Base-by-base conservation (phyloP, 2,329 filamentous ascomycete species). In the Canariomyces notabilis region DNA sequence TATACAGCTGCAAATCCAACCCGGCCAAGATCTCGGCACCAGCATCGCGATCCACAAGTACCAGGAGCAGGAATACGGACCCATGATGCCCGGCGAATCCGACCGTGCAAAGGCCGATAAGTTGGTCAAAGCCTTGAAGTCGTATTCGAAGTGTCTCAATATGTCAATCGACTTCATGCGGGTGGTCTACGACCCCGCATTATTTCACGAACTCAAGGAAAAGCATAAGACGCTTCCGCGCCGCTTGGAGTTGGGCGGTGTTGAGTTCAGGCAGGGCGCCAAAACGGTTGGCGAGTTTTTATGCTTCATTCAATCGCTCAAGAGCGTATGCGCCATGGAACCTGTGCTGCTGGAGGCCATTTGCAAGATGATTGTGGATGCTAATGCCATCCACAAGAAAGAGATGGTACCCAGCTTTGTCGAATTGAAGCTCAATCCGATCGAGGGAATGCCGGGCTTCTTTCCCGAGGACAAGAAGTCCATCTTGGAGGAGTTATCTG, bases 351-450 rank as follows among this genome's bases (percentile, higher is more conserved):
- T 53, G 16, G 31, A 49, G 8, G 54, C 57, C 6, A 41, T 64
- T 15, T 54, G 56, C 53, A 58, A 62, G 44, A 52, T 64, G 22
- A 50, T 65, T 37, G 59, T 61, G 44, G 64, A 67, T 37, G 44
- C 59, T 45, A 62, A 67, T 43, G 62, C 64, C 33, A 46, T 64
- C 39, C 61, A 63, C 56, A 60, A 59, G 39, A 53, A 57, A 37
- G 58, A 62, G 48, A 51, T 61, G 31, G 49, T 62, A 6, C 57
- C 57, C 3, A 67, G 64, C 50, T 64, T 57, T 37, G 51, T 64
- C 19, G 50, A 53, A 6, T 49, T 56, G 6, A 52, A 53, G 42
- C 20, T 18, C 8, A 34, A 51, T 8, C 43, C 42, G 5, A 42
- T 44, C 21, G 36, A 46, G 39, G 37, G 49, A 11, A 53, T 59